Base-by-base conservation (phyloP, 2,329 filamentous ascomycete genomes). In the Colletotrichum echinochloae region DNA sequence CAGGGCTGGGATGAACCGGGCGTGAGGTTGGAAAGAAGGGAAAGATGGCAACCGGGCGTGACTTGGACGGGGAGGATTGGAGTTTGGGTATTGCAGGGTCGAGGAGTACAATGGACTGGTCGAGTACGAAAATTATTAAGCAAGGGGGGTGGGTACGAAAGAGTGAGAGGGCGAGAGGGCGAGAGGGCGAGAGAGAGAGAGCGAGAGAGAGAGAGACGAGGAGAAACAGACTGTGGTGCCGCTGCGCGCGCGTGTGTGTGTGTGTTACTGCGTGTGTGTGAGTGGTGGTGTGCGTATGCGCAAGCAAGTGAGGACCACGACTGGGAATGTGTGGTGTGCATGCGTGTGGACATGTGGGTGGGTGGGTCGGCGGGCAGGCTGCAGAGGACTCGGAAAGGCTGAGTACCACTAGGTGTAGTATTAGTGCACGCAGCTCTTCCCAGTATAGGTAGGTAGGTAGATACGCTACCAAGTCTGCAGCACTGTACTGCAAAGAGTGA, bases 51-150 rank as follows among this genome's bases (percentile, higher is more conserved):
- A 54, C 39, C 44, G 26, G 30, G 59, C 35, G 60, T 48, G 51
- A 60, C 65, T 54, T 44, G 48, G 54, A 66, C 55, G 72, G 60
- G 49, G 56, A 63, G 70, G 64, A 67, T 52, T 68, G 60, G 60
- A 69, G 66, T 52, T 56, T 52, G 39, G 56, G 49, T 66, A 49
- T 35, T 51, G 39, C 56, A 39, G 46, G 48, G 39, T 30, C 56
- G 37, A 44, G 54, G 57, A 49, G 57, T 62, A 52, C 60, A 52
- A 62, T 39, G 65, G 35, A 49, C 49, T 46, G 62, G 63, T 55
- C 66, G 66, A 70, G 63, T 70, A 69, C 62, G 55, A 69, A 69
- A 69, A 69, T 66, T 69, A 62, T 69, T 69, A 69, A 69, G 66
- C 66, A 65, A 41, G 46, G 51, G 62, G 49, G 62, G 62, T 41